Evolutionary conservation across 306 rosid species (phyloP), one percentile per base, ranked within the genome.

Genomic region (Dryas drummondii): DNA sequence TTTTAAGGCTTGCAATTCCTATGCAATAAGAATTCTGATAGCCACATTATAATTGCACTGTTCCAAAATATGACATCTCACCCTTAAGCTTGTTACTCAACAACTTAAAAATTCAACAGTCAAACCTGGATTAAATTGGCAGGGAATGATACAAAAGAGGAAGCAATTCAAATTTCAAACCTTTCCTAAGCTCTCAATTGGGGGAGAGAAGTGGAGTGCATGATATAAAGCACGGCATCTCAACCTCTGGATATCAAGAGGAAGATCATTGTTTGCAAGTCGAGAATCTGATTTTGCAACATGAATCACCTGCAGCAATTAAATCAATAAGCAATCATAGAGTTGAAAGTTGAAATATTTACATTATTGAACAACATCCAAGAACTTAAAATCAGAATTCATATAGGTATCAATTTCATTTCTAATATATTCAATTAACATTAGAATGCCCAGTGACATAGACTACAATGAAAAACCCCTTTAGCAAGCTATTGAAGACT

Each of bases 261-360:
- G 93, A 76, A 93, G 91, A 72, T 89, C 90, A 74, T 93, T 93
- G 87, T 93, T 93, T 70, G 97, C 98, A 71, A 93, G 94, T 57
- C 98, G 89, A 74, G 98, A 91, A 84, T 91, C 98, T 37, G 98
- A 93, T 76, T 93, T 93, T 48, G 93, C 91, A 74, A 93, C 96
- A 82, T 91, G 97, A 81, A 93, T 79, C 76, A 93, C 97, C 97
- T 93, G 83, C 66, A 82, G 68, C 48, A 81, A 78, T 73, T 22
- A 57, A 81, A 77, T 74, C 76, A 47, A 81, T 74, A 70, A 79
- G 75, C 51, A 53, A 70, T 71, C 79, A 32, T 42, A 56, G 52
- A 32, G 37, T 32, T 32, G 37, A 32, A 32, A 62, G 66, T 79
- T 41, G 66, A 45, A 16, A 16, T 65, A 9, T 68, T 42, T 5